These are phyloP conservation scores for Penicillium paneum DNA, from an alignment of 2,329 filamentous ascomycete species.

Conservation along the genomic window DNA sequence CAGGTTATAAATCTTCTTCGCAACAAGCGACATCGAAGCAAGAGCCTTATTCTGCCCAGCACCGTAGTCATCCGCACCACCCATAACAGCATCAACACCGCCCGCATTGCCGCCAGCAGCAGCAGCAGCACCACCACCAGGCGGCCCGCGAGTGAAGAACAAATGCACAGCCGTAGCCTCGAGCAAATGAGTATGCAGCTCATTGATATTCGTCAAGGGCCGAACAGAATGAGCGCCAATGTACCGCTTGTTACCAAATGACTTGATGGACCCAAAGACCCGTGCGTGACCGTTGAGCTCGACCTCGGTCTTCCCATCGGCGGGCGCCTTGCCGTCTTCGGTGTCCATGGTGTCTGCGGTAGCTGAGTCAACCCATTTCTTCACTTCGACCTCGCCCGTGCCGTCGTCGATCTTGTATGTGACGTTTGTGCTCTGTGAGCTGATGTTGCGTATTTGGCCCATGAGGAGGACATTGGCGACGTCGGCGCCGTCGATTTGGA, in stretches of 20 bases:
- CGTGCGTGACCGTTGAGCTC: slow-evolving; percentile 76
- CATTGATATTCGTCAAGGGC: slow-evolving; percentile 79
- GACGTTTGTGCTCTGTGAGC: slow-evolving; percentile 81
- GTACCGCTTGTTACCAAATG: slow-evolving; percentile 78
- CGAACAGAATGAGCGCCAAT: slow-evolving; percentile 78
- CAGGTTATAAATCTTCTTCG: slow-evolving; percentile 68
- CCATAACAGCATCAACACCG: slow-evolving; percentile 37
- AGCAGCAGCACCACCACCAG: slow-evolving; percentile 46
- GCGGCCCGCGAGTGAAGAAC: slow-evolving; percentile 70
- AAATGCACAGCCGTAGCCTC: slow-evolving; percentile 88
- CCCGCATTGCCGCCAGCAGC: slow-evolving; percentile 48
- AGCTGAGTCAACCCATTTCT: slow-evolving; percentile 46
- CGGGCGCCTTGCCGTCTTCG: slow-evolving; percentile 39
- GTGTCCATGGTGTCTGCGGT: slow-evolving; percentile 46
- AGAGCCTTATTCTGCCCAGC: slow-evolving; percentile 36
- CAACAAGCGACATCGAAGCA: slow-evolving; percentile 52
- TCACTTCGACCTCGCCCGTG: slow-evolving; percentile 82
- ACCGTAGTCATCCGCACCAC: slow-evolving; percentile 33
- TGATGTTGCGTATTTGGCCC: slow-evolving; percentile 84
- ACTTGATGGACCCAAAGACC: slow-evolving; percentile 79
- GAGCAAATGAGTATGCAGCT: slow-evolving; percentile 87
- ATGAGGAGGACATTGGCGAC: slow-evolving; percentile 79
- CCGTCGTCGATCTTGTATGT: slow-evolving; percentile 95
- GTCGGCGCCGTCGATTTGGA: slow-evolving; percentile 75
- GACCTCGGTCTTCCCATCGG: slow-evolving; percentile 55